These are phyloP conservation scores for Clarireedia homoeocarpa DNA, from an alignment of 2,329 filamentous ascomycete genomes.

Conservation along the genomic window DNA sequence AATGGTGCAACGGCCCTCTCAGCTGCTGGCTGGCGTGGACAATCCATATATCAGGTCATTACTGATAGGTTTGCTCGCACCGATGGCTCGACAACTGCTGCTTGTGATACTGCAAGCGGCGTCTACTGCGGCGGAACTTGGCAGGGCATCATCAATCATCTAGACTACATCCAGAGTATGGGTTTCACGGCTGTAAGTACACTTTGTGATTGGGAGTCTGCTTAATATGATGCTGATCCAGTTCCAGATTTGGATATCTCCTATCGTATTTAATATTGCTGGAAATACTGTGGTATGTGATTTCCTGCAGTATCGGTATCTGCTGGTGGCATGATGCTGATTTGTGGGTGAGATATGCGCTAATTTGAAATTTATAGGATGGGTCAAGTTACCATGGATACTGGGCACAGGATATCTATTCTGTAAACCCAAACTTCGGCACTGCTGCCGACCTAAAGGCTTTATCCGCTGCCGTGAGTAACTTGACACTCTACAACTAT, in stretches of 20 bases:
- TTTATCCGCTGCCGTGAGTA: conserved; percentile 34
- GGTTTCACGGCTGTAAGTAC: conserved; percentile 29
- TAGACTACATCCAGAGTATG: conserved; percentile 37
- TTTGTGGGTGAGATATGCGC: not conserved
- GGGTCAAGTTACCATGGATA: conserved; percentile 39
- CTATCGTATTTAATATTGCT: conserved; percentile 33
- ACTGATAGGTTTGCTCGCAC: conserved; percentile 31
- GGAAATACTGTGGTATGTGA: conserved; percentile 24
- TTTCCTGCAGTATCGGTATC: not conserved
- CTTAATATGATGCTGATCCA: not conserved
- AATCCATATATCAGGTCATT: conserved; percentile 39
- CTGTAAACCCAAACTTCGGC: conserved; percentile 42
- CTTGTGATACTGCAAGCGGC: conserved; percentile 21
- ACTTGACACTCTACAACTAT: not conserved
- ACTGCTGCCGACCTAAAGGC: conserved; percentile 38
- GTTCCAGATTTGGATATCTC: conserved; percentile 36
- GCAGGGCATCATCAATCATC: conserved; percentile 33
- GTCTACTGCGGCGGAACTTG: conserved; percentile 41
- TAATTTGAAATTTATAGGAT: conserved; percentile 15
- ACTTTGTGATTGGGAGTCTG: not conserved
- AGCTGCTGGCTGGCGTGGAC: conserved; percentile 31
- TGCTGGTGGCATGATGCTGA: not conserved
- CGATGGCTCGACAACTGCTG: conserved; percentile 28
- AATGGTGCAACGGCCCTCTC: conserved; percentile 10
- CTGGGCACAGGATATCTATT: conserved; percentile 40